phyloP scores from a whole-genome alignment of 2,329 filamentous ascomycete genomes.

The Claviceps paspali region DNA sequence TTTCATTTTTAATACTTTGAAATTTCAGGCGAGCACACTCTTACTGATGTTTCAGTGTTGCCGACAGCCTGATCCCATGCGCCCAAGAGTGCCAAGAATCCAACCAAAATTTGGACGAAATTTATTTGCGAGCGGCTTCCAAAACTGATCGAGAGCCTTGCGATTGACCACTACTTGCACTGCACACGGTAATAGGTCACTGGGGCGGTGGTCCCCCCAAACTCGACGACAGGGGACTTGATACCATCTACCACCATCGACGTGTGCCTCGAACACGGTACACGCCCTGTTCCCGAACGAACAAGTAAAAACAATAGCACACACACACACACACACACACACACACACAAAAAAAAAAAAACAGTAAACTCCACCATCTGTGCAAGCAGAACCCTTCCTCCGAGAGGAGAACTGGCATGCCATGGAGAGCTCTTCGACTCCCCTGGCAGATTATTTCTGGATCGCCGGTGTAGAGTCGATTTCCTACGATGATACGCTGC shows the following conservation, averaged over 20 bases:
- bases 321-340: too few relatives aligned
- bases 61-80: background rate
- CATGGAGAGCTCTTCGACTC: constrained; percentile 47
- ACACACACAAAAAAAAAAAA: background rate
- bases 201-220: background rate
- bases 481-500: constrained; percentile 42
- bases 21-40: background rate
- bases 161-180: too few relatives aligned
- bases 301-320: background rate
- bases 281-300: background rate
- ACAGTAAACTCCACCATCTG: background rate
- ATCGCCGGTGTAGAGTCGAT: constrained; percentile 57
- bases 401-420: constrained; percentile 23
- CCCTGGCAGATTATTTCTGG: constrained; percentile 63
- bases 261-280: constrained; percentile 2
- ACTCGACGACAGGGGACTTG: too few relatives aligned
- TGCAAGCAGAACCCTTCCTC: constrained; percentile 2
- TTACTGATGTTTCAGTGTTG: constrained; percentile 3
- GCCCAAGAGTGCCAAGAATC: background rate
- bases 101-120: background rate
- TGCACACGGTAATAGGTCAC: too few relatives aligned
- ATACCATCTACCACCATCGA: constrained; percentile 2
- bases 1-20: too few relatives aligned
- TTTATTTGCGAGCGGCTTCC: background rate
- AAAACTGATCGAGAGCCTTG: background rate